Conservation (phyloP, 306 rosid species). For the Amphicarpaea edgeworthii region DNA sequence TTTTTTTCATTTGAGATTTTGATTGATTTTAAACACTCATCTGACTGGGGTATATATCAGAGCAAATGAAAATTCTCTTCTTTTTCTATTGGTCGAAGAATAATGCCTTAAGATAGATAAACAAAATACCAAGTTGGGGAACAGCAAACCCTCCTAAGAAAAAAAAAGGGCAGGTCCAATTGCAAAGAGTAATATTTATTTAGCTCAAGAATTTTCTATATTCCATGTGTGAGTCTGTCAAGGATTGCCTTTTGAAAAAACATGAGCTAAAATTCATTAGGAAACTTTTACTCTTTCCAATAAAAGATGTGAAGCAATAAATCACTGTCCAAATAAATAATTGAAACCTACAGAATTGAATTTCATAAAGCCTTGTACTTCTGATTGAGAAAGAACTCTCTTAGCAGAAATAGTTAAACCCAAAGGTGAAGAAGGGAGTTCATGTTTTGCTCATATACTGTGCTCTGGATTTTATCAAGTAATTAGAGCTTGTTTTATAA, state of each 20-base stretch:
- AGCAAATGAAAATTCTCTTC: slow-evolving; percentile 8
- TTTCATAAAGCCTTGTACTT: slow-evolving; percentile 26
- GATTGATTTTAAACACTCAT: slow-evolving; percentile 29
- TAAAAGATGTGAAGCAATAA: not conserved
- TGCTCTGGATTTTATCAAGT: not conserved
- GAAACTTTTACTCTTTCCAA: slow-evolving; percentile 15
- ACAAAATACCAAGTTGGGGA: not conserved
- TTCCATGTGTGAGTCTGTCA: slow-evolving; percentile 1
- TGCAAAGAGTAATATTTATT: not conserved
- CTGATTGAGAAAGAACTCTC: slow-evolving; percentile 6
- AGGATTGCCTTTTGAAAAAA: slow-evolving; percentile 5
- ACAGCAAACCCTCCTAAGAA: not conserved
- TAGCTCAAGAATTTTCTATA: slow-evolving; percentile 15
- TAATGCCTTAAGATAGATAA: slow-evolving; percentile 1
- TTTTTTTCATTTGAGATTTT: slow-evolving; percentile 34
- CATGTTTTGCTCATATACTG: not conserved
- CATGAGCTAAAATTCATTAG: not conserved
- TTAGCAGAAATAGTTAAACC: slow-evolving; percentile 6
- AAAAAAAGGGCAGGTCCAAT: slow-evolving; percentile 2
- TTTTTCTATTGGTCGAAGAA: slow-evolving; percentile 9
- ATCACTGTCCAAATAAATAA: not conserved
- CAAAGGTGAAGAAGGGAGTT: slow-evolving; percentile 19
- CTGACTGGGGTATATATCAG: not conserved
- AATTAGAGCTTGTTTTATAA: not conserved
- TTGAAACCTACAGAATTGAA: not conserved